phyloP scores from a whole-genome alignment of 495 filamentous ascomycete genomes.

The Penicillium chermesinum region DNA sequence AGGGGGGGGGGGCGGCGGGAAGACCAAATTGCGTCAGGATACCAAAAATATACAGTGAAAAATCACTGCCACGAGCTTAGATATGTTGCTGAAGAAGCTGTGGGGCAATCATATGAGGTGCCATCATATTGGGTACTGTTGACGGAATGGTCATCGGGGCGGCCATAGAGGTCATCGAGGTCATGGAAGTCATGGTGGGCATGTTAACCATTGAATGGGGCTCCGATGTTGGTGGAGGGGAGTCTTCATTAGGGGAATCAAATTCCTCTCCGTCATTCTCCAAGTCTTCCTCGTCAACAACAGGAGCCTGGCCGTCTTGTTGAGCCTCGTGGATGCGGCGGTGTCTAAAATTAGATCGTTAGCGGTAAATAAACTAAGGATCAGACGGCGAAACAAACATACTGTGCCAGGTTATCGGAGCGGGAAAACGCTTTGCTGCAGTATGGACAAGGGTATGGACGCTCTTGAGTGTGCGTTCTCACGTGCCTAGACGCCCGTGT shows the following conservation, averaged over 20 bases:
- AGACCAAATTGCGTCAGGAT: constrained; percentile 10
- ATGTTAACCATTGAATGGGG: constrained; percentile 8
- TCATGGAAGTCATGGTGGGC: constrained; percentile 31
- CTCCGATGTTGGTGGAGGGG: constrained; percentile 42
- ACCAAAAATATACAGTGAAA: constrained; percentile 6
- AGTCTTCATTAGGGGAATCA: constrained; percentile 69
- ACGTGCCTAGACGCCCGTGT: constrained; percentile 72
- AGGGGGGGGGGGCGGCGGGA: too few species aligned
- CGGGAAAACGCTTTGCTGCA: constrained; percentile 98
- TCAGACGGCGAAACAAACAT: constrained; percentile 35
- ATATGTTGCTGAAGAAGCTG: constrained; percentile 46
- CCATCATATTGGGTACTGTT: constrained; percentile 32
- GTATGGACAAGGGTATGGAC: constrained; percentile 92
- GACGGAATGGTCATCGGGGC: constrained; percentile 35
- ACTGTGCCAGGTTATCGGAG: constrained; percentile 98
- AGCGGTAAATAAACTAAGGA: constrained; percentile 5
- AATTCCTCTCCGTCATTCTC: constrained; percentile 70
- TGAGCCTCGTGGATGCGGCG: constrained; percentile 89
- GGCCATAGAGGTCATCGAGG: constrained; percentile 38
- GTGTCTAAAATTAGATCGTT: constrained; percentile 53
- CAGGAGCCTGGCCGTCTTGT: constrained; percentile 57
- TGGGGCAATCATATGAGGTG: constrained; percentile 42
- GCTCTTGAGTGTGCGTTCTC: constrained; percentile 97
- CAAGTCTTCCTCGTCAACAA: constrained; percentile 68
- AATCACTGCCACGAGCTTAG: constrained; percentile 17